A percentile compares a stretch with the other conserved stretches of the same genome.
phyloP scores from a whole-genome alignment of 2,329 filamentous ascomycete species.

The Colletotrichum somersetense region DNA sequence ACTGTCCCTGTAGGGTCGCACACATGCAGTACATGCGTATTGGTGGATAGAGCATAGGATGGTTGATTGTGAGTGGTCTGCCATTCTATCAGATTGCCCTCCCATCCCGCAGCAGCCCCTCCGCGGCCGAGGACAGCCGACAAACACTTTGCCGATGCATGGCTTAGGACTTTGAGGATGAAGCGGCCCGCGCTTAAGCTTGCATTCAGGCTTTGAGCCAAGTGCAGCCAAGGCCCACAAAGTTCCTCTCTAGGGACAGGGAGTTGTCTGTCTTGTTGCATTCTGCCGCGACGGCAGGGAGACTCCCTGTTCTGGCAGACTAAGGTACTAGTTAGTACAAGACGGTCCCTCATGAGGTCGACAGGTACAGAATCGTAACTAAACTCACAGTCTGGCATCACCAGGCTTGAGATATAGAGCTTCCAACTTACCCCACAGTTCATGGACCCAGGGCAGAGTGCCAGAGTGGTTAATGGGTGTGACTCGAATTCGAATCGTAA shows the following conservation, averaged over 20 bases:
- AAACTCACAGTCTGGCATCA: too few species aligned
- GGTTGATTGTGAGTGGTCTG: neutral
- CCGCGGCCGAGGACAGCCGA: neutral
- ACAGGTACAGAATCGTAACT: too few species aligned
- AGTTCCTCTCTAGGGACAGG: neutral
- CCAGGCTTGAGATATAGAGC: neutral
- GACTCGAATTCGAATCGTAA: slow-evolving; percentile 35
- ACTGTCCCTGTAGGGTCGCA: neutral
- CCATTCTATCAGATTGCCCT: neutral
- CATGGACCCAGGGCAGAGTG: slow-evolving; percentile 23
- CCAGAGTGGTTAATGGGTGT: slow-evolving; percentile 39
- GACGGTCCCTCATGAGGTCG: too few species aligned
- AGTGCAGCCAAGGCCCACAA: neutral
- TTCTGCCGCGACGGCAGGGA: too few species aligned
- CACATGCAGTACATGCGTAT: neutral
- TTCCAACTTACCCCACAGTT: accelerated
- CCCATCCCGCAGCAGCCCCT: neutral
- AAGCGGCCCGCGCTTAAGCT: slow-evolving; percentile 8
- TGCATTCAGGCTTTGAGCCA: slow-evolving; percentile 19
- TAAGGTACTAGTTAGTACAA: too few species aligned
- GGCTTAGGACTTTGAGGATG: neutral
- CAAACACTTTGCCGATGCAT: neutral
- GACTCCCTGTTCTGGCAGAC: too few species aligned
- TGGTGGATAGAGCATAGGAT: neutral
- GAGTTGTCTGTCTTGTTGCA: neutral